Percentiles rank a stretch among this genome's conserved stretches.
These are phyloP conservation scores for Jatropha multifida DNA, from an alignment of 441 rosid species.

Conservation along the genomic window DNA sequence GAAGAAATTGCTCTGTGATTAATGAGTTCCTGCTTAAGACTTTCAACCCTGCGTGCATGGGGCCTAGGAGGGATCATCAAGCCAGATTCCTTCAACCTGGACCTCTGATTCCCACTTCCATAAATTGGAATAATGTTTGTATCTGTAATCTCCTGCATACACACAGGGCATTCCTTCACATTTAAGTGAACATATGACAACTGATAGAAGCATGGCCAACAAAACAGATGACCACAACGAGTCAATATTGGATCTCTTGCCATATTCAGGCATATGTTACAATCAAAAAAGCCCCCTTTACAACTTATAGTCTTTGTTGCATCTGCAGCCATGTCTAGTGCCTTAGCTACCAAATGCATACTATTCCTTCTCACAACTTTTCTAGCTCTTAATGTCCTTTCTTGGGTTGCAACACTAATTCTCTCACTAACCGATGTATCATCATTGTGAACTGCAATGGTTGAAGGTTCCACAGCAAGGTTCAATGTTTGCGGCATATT, in stretches of 20 bases:
- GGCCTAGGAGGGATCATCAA: slow-evolving; percentile 56
- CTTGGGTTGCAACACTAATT: slow-evolving; percentile 28
- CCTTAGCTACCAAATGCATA: slow-evolving; percentile 50
- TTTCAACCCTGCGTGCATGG: slow-evolving; percentile 51
- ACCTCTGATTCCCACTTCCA: slow-evolving; percentile 39
- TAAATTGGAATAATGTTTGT: slow-evolving; percentile 53
- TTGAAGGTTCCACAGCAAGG: slow-evolving; percentile 8
- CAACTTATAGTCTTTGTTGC: slow-evolving; percentile 25
- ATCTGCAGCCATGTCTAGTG: slow-evolving; percentile 40
- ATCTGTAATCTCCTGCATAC: slow-evolving; percentile 55
- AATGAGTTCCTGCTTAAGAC: slow-evolving; percentile 46
- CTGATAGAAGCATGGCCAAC: slow-evolving; percentile 86
- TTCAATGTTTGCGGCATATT: slow-evolving; percentile 12
- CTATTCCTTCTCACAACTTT: slow-evolving; percentile 24
- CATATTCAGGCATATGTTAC: slow-evolving; percentile 67
- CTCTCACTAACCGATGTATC: slow-evolving; percentile 18
- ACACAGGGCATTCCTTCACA: slow-evolving; percentile 59
- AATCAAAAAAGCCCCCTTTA: slow-evolving; percentile 45
- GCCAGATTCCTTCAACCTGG: slow-evolving; percentile 36
- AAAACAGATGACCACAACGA: slow-evolving; percentile 76
- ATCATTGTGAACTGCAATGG: slow-evolving; percentile 15
- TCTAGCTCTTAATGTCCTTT: slow-evolving; percentile 28
- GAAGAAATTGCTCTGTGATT: slow-evolving; percentile 31
- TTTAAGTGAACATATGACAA: slow-evolving; percentile 42
- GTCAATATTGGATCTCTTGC: slow-evolving; percentile 73